Evolutionary conservation across 768 basidiomycete genomes (phyloP).

Genomic region (Holtermanniella nyarrowii): DNA sequence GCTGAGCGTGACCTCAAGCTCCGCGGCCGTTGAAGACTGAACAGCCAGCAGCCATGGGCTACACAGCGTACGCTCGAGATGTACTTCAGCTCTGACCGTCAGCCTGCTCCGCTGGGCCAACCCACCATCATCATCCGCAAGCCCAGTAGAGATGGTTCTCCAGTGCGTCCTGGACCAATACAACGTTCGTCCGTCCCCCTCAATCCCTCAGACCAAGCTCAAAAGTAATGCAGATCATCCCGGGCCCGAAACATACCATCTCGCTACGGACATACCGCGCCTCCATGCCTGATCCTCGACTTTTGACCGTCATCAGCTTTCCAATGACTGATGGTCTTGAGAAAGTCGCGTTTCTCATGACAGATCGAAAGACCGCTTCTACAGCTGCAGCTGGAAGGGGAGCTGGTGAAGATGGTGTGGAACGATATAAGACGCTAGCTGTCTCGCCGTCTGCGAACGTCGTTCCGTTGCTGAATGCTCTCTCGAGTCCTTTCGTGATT

Average conservation of each 20-base stretch:
- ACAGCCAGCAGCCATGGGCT: not conserved
- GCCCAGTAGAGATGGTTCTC: not conserved
- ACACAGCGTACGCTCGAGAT: not conserved
- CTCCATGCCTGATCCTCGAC: not conserved
- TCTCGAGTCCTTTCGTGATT: constrained; percentile 29
- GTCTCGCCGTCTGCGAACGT: constrained; percentile 18
- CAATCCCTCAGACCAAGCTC: not conserved
- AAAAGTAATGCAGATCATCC: not conserved
- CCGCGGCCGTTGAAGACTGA: no score
- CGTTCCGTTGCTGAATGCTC: constrained; percentile 20
- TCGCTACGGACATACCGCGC: not conserved
- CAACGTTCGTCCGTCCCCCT: not conserved
- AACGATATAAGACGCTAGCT: constrained; percentile 14
- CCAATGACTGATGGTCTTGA: not conserved
- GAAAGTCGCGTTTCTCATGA: not conserved
- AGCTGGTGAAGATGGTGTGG: not conserved
- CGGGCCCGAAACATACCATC: not conserved
- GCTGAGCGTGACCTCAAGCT: no score
- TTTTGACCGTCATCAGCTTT: not conserved
- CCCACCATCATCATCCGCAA: not conserved
- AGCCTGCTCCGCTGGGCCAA: not conserved
- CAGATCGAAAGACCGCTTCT: not conserved
- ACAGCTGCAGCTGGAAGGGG: not conserved
- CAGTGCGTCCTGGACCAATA: not conserved
- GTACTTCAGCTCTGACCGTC: not conserved